Base-by-base conservation (phyloP, 163 green algal species). In the Scenedesmus sp. region DNA sequence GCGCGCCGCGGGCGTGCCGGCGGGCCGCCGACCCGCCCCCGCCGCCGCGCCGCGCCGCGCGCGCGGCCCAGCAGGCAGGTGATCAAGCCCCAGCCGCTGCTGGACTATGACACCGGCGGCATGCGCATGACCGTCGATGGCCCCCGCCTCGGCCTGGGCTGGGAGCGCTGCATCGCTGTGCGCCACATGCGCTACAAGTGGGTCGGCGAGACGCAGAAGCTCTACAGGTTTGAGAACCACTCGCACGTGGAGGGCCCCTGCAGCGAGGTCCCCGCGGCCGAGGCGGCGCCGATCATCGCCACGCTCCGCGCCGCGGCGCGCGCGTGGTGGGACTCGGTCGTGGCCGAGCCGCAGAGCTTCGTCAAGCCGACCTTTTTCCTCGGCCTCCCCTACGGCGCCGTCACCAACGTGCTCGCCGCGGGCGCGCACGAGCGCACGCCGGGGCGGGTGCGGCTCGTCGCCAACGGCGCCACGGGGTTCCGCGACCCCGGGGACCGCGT, bases 201-300 rank as follows among this genome's bases (percentile, higher is more conserved):
- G 73, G 13, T 74, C 3, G 73, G 73, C 2, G 11, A 58, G 14
- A 34, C 7, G 1, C 45, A n/a, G 33, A 56, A 60, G 33, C 39
- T 78, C 5, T 78, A 78, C 70, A 78, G 58, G 56, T 70, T 78
- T 47, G 26, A 53, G 3, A 54, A 54, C 56, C 20, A 45, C n/a
- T 62, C 42, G 9, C 70, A 78, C 50, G n/a, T 62, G 0, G 70
- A 78, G 45, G 15, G 48, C 1, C 39, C 56, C 24, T 29, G 28
- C 6, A 70, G 69, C 24, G 70, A 69, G 28, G 50, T 64, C 17
- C 4, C 66, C 1, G 33, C 18, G 6, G 9, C 50, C 11, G 33
- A 63, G 50, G 66, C 45, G 24, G 15, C 14, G 9, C 4, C 33
- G 28, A 42, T 76, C 22, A 22, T 22, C 34, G 34, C 51, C 44